Evolutionary conservation across 2,329 filamentous ascomycete species (phyloP).

Genomic region (Exutisphaerella laricina): DNA sequence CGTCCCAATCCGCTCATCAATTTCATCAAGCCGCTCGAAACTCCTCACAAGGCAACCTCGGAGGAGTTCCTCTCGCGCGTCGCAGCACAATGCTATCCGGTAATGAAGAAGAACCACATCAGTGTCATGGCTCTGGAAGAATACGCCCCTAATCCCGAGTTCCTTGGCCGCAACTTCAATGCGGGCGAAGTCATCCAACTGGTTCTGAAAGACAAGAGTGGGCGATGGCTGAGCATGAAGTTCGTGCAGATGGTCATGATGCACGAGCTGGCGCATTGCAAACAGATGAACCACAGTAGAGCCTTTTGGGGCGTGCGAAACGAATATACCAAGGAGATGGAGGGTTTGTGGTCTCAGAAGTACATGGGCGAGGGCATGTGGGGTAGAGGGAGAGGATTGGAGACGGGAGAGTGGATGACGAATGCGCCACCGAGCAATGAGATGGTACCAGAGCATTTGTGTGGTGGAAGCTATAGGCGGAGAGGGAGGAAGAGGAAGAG

Average conservation of each 20-base stretch:
- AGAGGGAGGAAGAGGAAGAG: constrained; percentile 47
- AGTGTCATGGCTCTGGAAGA: constrained; percentile 62
- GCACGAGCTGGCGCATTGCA: constrained; percentile 82
- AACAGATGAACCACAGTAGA: constrained; percentile 83
- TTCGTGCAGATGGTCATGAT: constrained; percentile 96
- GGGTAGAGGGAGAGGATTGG: constrained; percentile 63
- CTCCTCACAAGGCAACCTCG: constrained; percentile 50
- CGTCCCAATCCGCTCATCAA: constrained; percentile 73
- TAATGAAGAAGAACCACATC: constrained; percentile 45
- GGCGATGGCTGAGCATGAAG: constrained; percentile 68
- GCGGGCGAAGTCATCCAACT: constrained; percentile 81
- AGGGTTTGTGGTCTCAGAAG: constrained; percentile 59
- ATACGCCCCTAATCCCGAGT: constrained; percentile 73
- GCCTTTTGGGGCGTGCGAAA: constrained; percentile 78
- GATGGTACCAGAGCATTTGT: constrained; percentile 56
- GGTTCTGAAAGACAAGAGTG: constrained; percentile 64
- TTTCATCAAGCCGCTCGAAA: constrained; percentile 70
- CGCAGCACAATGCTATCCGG: constrained; percentile 71
- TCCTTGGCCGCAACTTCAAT: constrained; percentile 86
- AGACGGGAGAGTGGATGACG: constrained; percentile 57
- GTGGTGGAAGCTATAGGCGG: constrained; percentile 71
- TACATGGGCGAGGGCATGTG: constrained; percentile 82
- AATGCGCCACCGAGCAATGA: constrained; percentile 52
- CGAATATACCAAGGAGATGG: constrained; percentile 65
- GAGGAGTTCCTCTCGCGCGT: constrained; percentile 70